Evolutionary conservation across 352 stramenopile species (phyloP), one percentile per base, ranked within the genome.

Genomic region (Phytopythium helicoides): DNA sequence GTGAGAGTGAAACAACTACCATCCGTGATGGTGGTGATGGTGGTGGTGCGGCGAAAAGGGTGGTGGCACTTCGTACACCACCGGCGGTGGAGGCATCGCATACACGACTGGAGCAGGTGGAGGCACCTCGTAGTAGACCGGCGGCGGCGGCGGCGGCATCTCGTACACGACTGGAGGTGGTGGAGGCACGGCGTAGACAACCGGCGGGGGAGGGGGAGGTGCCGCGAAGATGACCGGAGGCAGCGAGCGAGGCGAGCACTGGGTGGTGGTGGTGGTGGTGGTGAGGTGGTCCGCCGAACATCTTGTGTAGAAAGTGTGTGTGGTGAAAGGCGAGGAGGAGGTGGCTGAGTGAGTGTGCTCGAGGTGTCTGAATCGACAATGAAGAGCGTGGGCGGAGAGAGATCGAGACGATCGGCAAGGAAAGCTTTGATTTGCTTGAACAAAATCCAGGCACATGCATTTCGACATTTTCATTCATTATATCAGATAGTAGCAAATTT

Each of bases 21-120:
- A 41, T 25, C 49, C 49, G 37, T 57, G 51, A 21, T 64, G 56
- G 25, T 39, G 25, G 42, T 53, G 46, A 22, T 54, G 52, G 38
- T 31, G 41, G 34, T 36, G 52, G 7, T 57, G 54, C 18, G 58
- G 54, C 38, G 56, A 25, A 12, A 62, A 52, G 26, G 77, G 64
- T 18, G 63, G 53, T 3, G 77, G 67, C 6, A 67, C 67, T 33
- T 75, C 61, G 33, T 77, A 67, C 33, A 75, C 75, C 33, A 76
- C 56, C 19, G 65, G 57, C 34, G n/a, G 39, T 44, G 54, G 16
- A 52, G 28, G 28, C 28, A 33, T 33, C 28, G 28, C 28, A 9
- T 33, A 33, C 28, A 42, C 9, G 10, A 42, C 15, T 19, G 37
- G 8, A 5, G 28, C 28, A 33, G 28, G 28, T 9, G 28, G 28